phyloP scores from a whole-genome alignment of 352 stramenopile species.

The Pythium brachiatum region DNA sequence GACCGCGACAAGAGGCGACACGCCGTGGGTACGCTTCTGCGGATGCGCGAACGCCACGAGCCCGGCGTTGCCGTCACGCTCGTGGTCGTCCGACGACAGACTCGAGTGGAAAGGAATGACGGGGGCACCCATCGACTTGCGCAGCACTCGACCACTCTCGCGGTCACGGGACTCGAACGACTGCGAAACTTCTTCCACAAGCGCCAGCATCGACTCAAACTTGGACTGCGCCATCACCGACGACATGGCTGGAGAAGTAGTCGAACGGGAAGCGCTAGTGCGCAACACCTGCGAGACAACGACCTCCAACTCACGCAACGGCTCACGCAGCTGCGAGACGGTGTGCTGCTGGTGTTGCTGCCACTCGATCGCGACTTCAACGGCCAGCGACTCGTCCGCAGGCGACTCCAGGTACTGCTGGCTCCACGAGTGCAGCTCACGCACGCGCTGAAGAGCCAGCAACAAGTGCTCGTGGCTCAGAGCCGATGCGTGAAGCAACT shows the following conservation, averaged over 20 bases:
- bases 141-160: constrained; percentile 25
- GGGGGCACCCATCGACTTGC: constrained; percentile 48
- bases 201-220: constrained; percentile 20
- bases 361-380: constrained; percentile 44
- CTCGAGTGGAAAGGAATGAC: constrained; percentile 47
- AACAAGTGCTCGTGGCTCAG: constrained; percentile 75
- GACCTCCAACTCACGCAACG: constrained; percentile 69
- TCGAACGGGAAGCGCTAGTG: constrained; percentile 11
- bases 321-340: constrained; percentile 41
- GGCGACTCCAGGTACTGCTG: constrained; percentile 33
- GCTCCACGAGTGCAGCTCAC: constrained; percentile 23
- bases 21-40: constrained; percentile 54
- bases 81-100: constrained; percentile 45
- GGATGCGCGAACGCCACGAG: constrained; percentile 57
- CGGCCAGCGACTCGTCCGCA: constrained; percentile 35
- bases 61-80: constrained; percentile 32
- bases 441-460: constrained; percentile 39
- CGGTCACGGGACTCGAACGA: constrained; percentile 23
- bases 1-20: constrained; percentile 42
- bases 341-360: constrained; percentile 50
- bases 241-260: not conserved
- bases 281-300: constrained; percentile 50
- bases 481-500: constrained; percentile 65
- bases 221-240: constrained; percentile 17
- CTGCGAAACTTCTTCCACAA: constrained; percentile 20